Evolutionary conservation across 441 rosid species (phyloP).

Genomic region (Jatropha podagrica): DNA sequence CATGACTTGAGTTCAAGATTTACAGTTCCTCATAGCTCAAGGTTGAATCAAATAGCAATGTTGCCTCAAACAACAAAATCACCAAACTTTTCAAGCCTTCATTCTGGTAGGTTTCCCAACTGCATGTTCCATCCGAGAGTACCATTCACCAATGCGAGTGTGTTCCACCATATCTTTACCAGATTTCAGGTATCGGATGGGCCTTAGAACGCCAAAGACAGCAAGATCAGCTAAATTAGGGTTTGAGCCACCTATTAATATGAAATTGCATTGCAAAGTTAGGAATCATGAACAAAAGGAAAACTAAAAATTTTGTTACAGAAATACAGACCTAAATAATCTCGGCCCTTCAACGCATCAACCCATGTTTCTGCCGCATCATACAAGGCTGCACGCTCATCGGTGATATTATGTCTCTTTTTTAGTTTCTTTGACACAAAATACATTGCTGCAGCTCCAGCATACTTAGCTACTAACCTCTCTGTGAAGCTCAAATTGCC

Average conservation of each 20-base stretch:
- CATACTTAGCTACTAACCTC: slow-evolving; percentile 80
- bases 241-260: slow-evolving; percentile 61
- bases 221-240: slow-evolving; percentile 95
- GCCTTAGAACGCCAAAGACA: slow-evolving; percentile 89
- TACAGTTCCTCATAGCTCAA: background rate
- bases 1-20: background rate
- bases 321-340: slow-evolving; percentile 58
- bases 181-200: slow-evolving; percentile 68
- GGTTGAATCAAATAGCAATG: background rate
- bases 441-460: slow-evolving; percentile 93
- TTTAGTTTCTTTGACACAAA: slow-evolving; percentile 90
- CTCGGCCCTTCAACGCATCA: slow-evolving; percentile 68
- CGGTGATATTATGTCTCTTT: slow-evolving; percentile 86
- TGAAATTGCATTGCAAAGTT: background rate
- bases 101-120: slow-evolving; percentile 69
- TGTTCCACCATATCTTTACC: slow-evolving; percentile 93
- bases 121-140: slow-evolving; percentile 63
- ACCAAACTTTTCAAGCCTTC: slow-evolving; percentile 20
- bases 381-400: slow-evolving; percentile 81
- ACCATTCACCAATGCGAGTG: slow-evolving; percentile 91
- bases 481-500: slow-evolving; percentile 89
- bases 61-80: background rate
- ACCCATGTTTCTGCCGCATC: slow-evolving; percentile 95
- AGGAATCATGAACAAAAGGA: background rate
- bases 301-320: background rate